These are phyloP conservation scores for Solanum hybrid DNA, from an alignment of 305 asterid species.

Conservation along the genomic window DNA sequence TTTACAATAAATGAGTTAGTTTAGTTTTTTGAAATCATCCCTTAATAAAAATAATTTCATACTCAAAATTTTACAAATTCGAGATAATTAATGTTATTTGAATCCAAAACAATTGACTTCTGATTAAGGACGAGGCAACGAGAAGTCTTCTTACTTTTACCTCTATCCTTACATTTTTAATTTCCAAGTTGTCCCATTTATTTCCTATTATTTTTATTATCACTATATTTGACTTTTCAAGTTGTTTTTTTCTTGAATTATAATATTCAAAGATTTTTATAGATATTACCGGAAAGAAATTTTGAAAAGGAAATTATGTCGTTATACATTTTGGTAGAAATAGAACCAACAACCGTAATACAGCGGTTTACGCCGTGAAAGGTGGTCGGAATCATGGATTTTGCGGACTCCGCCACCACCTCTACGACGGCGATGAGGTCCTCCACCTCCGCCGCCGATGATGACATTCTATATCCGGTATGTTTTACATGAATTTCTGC, in stretches of 20 bases:
- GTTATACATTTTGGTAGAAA: background rate
- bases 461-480: background rate
- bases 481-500: background rate
- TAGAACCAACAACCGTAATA: background rate
- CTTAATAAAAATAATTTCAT: background rate
- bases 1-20: background rate
- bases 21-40: background rate
- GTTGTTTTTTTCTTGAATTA: background rate
- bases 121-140: background rate
- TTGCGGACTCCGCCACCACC: background rate
- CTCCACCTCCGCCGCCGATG: background rate
- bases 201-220: background rate
- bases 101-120: background rate
- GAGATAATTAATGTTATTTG: too few relatives aligned
- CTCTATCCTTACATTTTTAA: background rate
- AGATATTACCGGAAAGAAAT: background rate
- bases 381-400: slow-evolving; percentile 5
- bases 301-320: background rate
- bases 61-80: background rate
- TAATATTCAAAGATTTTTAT: background rate
- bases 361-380: background rate
- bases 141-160: background rate
- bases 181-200: background rate
- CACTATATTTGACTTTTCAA: background rate
- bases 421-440: background rate